Evolutionary conservation across 2,329 filamentous ascomycete species (phyloP), one percentile per base, ranked within the genome.

Genomic region (Beauveria pseudobassiana): DNA sequence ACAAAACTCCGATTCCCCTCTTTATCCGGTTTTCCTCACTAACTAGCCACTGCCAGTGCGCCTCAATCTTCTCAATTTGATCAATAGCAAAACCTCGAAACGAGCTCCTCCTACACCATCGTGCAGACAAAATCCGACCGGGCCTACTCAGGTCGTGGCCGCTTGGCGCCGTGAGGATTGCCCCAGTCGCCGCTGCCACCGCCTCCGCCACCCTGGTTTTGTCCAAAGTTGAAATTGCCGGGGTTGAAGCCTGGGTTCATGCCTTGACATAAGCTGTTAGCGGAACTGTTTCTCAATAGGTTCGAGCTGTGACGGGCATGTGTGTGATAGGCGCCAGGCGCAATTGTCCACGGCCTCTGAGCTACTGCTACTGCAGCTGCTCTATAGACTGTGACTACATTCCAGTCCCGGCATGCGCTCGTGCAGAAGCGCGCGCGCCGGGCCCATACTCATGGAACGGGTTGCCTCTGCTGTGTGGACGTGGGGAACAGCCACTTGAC

Each of bases 81-180:
- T 59, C 3, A 59, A 30, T 20, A 46, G 26, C 8, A 46, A 46
- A n/a, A 45, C 1, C n/a, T 5, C 6, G 6, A 16, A 16, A 30
- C 12, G 34, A 30, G 1, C 1, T 14, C 22, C 5, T 10, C 20
- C n/a, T n/a, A 34, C 5, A 9, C 4, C 18, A 10, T 18, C 16
- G 42, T 20, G n/a, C 42, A 43, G 42, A 43, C 18, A 20, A 20
- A 43, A 43, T 2, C 42, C 0, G n/a, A 20, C 20, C 2, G 4
- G 10, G 4, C 9, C 16, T 78, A 82, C 71, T 93, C 90, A 64
- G 89, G 89, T 65, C 90, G 83, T 66, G 89, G 87, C 66, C 90
- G 82, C 77, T 95, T 95, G 3, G 87, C 86, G 34, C 89, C 89
- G 67, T 93, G 90, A 6, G 90, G 90, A 69, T 93, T 93, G 80